Base-by-base conservation (phyloP, 257 asterid species). In the Fraxinus excelsior region DNA sequence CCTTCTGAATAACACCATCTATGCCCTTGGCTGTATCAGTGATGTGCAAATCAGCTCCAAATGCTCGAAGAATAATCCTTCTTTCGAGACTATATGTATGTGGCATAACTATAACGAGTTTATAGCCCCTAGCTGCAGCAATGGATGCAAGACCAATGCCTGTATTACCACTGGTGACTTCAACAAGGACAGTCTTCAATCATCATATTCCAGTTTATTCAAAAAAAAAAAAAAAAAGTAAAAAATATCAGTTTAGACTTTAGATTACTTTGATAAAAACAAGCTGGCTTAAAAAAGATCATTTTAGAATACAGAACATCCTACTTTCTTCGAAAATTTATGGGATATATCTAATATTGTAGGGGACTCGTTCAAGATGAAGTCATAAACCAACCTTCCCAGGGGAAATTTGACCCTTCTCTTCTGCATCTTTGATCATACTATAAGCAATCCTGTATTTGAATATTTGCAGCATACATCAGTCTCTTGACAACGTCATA, bases 381-480 rank as follows among this genome's bases (percentile, higher is more conserved):
- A n/a, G n/a, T 46, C 56, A 16, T 14, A 7, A 46, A 46, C 56
- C 35, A 71, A 86, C 90, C 87, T 86, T 82, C 40, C 86, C 90
- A 71, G 87, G 90, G 51, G 80, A 68, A 70, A 87, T 87, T 28
- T 84, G 76, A 21, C 86, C 90, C 71, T 84, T 87, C 34, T 87
- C 90, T 81, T 87, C 90, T 67, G 90, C 90, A 71, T 87, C 88
- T 73, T 87, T 82, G 58, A 84, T 87, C 90, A 87, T 82, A 72
- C 88, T 82, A 71, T 70, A 76, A 7, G 79, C 90, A 28, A 87
- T 84, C 88, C 90, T 86, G 74, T 79, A 80, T 18, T n/a, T 51
- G 3, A 32, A 37, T 7, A 72, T 34, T 19, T 21, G 70, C 31
- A 26, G 9, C 19, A 53, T 53, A 1, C 16, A 53, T 46, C 21